Base-by-base conservation (phyloP, 2,329 filamentous ascomycete species). In the Fusarium kyushuense region DNA sequence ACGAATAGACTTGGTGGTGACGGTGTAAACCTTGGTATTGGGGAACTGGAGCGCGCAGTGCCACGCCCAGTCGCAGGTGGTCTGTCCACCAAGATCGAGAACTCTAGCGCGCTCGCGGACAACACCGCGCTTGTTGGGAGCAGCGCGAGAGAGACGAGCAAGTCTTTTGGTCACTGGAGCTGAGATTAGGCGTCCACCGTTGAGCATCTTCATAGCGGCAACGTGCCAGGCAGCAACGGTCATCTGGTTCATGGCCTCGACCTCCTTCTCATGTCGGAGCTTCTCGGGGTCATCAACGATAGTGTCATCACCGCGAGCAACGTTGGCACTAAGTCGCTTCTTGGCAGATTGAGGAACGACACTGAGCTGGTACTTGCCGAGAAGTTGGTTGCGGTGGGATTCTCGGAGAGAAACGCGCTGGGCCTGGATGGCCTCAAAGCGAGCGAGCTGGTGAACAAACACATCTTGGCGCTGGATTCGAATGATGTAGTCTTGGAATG, bases 1-100 rank as follows among this genome's bases (percentile, higher is more conserved):
- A 36, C 88, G 86, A 68, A 91, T 85, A 11, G 89, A 81, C 79
- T 92, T 91, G 67, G 90, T 93, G 36, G 91, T 92, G 55, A 95
- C 93, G 1, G 95, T 97, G 81, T 94, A 96, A 54, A 97, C 88
- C 77, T 93, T 94, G 58, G 92, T 87, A 76, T 93, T 90, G 19
- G 92, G 93, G 78, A 94, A 96, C 77, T 95, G 91, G 48, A 92
- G 85, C 1, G 96, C 94, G 59, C 93, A 92, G 76, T 96, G 90
- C 96, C 96, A 99, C 23, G 92, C 95, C 96, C 96, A 99, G 79
- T 97, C 94, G 76, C 93, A 95, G 16, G 92, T 89, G 1, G 91
- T 86, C 76, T 95, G 90, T 43, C 94, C 94, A 48, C 92, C 94
- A 33, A 97, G 89, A 76, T 98, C 95, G 27, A 98, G 86, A 58